Base-by-base conservation (phyloP, 352 stramenopile genomes). In the Pythium folliculosum region DNA sequence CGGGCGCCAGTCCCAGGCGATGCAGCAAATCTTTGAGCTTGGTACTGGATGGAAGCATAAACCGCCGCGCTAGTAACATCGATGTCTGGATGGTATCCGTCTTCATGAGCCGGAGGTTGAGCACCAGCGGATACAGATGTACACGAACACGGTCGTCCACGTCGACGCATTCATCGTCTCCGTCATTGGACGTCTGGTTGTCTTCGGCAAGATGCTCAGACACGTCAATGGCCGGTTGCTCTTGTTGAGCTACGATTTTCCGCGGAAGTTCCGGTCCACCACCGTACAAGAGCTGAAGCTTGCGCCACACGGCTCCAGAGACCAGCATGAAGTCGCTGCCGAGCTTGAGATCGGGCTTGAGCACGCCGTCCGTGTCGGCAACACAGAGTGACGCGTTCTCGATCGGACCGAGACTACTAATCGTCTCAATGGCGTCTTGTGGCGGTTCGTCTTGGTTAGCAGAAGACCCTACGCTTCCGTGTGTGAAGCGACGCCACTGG, bases 1-100 rank as follows among this genome's bases (percentile, higher is more conserved):
- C 80, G 17, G 77, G 75, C 30, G 81, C 71, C 2, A 91, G 66
- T 0, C 84, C 82, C 27, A 93, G 65, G 0, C 81, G 80, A 57
- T 78, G 52, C 10, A 90, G 63, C 51, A 93, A 70, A n/a, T 87
- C 75, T 27, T 82, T 85, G 9, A 91, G n/a, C 13, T 75, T 81
- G 7, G 78, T 81, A 51, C 57, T 14, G 2, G 45, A 63, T 12
- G 74, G 59, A 3, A 93, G 40, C 23, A 88, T 52, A 30, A 91
- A 81, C 2, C 67, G 70, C 0, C 82, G 71, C 23, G 84, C 72
- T 47, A 90, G 84, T 27, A 91, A 64, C 14, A 93, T 59, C 49
- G 75, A 80, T n/a, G 86, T 78, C 38, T 81, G 80, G 5, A 77
- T 75, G 7, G 77, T 72, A 48, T 90, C 82, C 30, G 85, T 84